These are phyloP conservation scores for Rosa lucieae DNA, from an alignment of 306 rosid genomes.

Conservation along the genomic window DNA sequence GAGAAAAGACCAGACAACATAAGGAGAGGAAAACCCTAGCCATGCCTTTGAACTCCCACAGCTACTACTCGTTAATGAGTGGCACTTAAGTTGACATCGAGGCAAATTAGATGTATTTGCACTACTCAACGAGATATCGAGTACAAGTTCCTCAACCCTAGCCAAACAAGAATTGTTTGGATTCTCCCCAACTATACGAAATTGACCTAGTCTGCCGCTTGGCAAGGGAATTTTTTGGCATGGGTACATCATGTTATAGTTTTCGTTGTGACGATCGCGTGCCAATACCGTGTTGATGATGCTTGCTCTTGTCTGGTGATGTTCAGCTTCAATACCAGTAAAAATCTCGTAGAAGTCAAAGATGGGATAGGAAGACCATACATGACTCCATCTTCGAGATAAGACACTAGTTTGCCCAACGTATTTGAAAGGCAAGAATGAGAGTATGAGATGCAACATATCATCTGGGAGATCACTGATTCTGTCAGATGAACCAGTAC, in stretches of 20 bases:
- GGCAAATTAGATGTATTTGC: not conserved
- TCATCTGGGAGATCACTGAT: constrained; percentile 12
- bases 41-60: not conserved
- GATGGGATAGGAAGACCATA: not conserved
- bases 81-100: not conserved
- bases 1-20: not conserved
- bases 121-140: not conserved
- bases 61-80: not conserved
- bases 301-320: not conserved
- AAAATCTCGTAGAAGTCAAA: not conserved
- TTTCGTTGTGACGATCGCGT: not conserved
- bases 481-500: not conserved
- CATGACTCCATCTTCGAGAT: not conserved
- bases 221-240: not conserved
- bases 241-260: not conserved
- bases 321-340: not conserved
- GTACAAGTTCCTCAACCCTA: not conserved
- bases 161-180: too few species aligned
- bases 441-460: constrained; percentile 10
- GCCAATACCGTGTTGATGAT: not conserved
- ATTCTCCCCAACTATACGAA: too few species aligned
- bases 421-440: constrained; percentile 11
- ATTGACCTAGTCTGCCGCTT: not conserved
- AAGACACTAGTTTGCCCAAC: not conserved
- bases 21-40: not conserved